These are phyloP conservation scores for Paramecium bursaria DNA, from an alignment of 73 alveolate genomes.

Conservation along the genomic window DNA sequence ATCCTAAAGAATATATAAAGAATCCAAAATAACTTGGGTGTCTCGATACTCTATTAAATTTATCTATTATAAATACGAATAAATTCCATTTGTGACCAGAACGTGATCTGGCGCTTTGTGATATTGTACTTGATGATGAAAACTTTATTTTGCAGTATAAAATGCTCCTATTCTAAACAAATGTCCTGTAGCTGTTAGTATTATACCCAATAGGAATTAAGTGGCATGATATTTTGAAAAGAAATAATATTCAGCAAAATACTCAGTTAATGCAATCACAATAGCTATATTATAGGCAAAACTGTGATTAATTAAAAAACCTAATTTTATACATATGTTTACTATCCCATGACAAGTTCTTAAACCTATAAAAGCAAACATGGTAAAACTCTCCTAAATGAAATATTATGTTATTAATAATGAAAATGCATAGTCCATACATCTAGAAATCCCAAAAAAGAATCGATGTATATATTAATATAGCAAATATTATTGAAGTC, in stretches of 20 bases:
- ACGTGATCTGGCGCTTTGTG: conserved; percentile 78
- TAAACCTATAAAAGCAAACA: conserved; percentile 79
- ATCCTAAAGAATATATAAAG: conserved; percentile 88
- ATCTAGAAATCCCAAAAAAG: too few species aligned
- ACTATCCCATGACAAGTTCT: conserved; percentile 75
- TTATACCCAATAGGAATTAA: conserved; percentile 65
- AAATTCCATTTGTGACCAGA: conserved; percentile 83
- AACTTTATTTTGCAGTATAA: conserved; percentile 84
- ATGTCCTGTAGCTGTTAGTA: conserved; percentile 80
- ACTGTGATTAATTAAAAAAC: conserved; percentile 80
- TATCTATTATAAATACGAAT: conserved; percentile 43
- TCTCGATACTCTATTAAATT: conserved; percentile 66
- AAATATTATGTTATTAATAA: conserved; percentile 67
- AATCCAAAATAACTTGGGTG: conserved; percentile 96
- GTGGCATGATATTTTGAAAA: not conserved
- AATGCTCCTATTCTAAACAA: conserved; percentile 85
- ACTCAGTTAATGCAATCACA: conserved; percentile 69
- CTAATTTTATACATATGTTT: conserved; percentile 18
- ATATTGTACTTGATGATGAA: conserved; percentile 79
- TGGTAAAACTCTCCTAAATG: conserved; percentile 85
- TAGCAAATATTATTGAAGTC: too few species aligned
- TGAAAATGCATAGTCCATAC: conserved; percentile 34
- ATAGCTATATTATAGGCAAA: conserved; percentile 77
- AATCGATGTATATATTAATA: too few species aligned
- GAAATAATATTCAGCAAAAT: conserved; percentile 36